Conservation (phyloP, 1,284 basidiomycete genomes). For the Coniferiporia weirii region DNA sequence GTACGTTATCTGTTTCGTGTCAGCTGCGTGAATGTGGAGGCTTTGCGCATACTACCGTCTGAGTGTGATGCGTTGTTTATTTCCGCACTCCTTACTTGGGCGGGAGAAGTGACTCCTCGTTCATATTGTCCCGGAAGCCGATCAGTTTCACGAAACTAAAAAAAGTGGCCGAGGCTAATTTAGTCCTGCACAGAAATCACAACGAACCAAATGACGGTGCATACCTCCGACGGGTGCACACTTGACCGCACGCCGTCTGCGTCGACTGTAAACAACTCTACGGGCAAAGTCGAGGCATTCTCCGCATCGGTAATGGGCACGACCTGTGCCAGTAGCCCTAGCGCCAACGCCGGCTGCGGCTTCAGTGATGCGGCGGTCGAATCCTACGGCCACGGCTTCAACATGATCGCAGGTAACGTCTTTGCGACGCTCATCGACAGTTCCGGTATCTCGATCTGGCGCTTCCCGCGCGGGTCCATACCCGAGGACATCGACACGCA, state of each 20-base stretch:
- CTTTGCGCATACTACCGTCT: no score
- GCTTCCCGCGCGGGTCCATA: constrained; percentile 61
- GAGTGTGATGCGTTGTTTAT: no score
- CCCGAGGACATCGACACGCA: constrained; percentile 61
- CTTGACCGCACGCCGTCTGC: constrained; percentile 33
- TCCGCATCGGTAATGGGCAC: constrained; percentile 33
- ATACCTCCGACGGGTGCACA: constrained; percentile 55
- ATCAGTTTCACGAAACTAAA: no score
- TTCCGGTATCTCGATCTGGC: constrained; percentile 73
- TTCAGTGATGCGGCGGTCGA: constrained; percentile 46
- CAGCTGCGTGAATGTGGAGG: neutral
- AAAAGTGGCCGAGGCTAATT: neutral
- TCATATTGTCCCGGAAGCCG: neutral
- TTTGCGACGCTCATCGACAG: constrained; percentile 68
- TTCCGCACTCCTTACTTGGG: no score
- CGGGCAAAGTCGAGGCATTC: constrained; percentile 22
- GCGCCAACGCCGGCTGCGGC: constrained; percentile 63
- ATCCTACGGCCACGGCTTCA: constrained; percentile 71
- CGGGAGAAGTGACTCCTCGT: no score
- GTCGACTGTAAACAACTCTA: constrained; percentile 20
- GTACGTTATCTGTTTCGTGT: constrained; percentile 18
- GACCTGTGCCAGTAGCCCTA: constrained; percentile 42
- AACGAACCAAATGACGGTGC: constrained; percentile 68
- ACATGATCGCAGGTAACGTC: constrained; percentile 64
- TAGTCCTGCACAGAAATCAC: constrained; percentile 23